A percentile compares a stretch with the other conserved stretches of the same genome.
phyloP scores from a whole-genome alignment of 805 yeast species.

The Wickerhamomyces alni region DNA sequence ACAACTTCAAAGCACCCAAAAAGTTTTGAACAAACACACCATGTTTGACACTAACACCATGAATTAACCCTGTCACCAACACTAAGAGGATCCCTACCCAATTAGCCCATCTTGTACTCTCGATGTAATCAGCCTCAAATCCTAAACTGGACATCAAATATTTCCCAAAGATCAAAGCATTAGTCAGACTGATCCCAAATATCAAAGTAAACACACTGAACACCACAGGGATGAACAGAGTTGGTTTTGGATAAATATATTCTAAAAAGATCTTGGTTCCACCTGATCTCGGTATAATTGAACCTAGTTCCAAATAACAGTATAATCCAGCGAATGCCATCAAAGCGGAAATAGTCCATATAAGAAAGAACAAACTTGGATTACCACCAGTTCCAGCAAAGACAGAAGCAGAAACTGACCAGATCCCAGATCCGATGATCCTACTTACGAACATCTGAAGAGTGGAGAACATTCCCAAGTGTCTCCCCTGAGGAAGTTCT shows the following conservation, averaged over 20 bases:
- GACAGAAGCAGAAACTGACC: constrained; percentile 64
- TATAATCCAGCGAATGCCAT: constrained; percentile 63
- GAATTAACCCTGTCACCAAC: constrained; percentile 33
- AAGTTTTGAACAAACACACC: constrained; percentile 60
- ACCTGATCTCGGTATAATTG: constrained; percentile 67
- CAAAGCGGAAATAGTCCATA: constrained; percentile 59
- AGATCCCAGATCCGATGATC: constrained; percentile 74
- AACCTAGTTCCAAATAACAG: constrained; percentile 64
- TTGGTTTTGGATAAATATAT: constrained; percentile 57
- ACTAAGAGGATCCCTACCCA: constrained; percentile 36
- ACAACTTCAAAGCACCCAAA: constrained; percentile 56
- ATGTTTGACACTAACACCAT: constrained; percentile 51
- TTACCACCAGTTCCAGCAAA: constrained; percentile 65
- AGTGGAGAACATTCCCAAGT: constrained; percentile 64
- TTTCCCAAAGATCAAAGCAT: constrained; percentile 57
- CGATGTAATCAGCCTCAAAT: constrained; percentile 29
- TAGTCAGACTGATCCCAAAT: constrained; percentile 51
- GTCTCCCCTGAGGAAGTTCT: constrained; percentile 61
- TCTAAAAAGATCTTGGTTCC: constrained; percentile 73
- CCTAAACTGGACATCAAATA: constrained; percentile 43
- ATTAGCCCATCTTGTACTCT: constrained; percentile 28
- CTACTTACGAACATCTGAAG: constrained; percentile 59
- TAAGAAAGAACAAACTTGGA: constrained; percentile 47
- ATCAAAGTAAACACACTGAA: constrained; percentile 43
- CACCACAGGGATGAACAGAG: constrained; percentile 45